These are phyloP conservation scores for Trapa incisa DNA, from an alignment of 345 rosid species.

Conservation along the genomic window DNA sequence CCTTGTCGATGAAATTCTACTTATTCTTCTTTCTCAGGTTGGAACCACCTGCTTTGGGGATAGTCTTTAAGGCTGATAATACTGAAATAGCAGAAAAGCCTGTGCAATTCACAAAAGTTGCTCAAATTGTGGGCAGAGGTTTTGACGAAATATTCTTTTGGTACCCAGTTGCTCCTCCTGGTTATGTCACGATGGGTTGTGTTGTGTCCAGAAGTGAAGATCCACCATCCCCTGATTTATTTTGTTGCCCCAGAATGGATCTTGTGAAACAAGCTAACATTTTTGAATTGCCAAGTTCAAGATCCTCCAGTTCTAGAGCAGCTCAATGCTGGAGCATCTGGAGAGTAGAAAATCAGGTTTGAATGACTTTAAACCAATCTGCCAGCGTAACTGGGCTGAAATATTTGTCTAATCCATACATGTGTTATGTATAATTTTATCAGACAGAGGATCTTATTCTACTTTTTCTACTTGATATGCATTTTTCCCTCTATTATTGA, in stretches of 20 bases:
- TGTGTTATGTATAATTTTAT: too few species aligned
- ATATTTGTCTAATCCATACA: too few species aligned
- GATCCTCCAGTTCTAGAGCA: slow-evolving; percentile 63
- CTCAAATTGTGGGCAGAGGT: slow-evolving; percentile 78
- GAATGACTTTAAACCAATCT: neutral
- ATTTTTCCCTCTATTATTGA: neutral
- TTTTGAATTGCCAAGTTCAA: slow-evolving; percentile 60
- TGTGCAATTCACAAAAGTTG: slow-evolving; percentile 73
- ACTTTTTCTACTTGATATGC: neutral
- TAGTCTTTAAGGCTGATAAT: slow-evolving; percentile 64
- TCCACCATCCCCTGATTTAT: slow-evolving; percentile 44
- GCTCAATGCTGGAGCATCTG: slow-evolving; percentile 94
- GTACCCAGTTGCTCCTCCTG: slow-evolving; percentile 96
- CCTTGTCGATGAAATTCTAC: neutral
- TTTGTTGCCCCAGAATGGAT: slow-evolving; percentile 95
- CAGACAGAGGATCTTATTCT: too few species aligned
- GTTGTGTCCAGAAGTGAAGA: slow-evolving; percentile 66
- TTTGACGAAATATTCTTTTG: slow-evolving; percentile 83
- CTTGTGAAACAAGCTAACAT: slow-evolving; percentile 77
- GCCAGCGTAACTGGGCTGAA: neutral
- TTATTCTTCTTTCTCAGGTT: slow-evolving; percentile 38
- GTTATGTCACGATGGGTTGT: slow-evolving; percentile 89
- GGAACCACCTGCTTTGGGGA: slow-evolving; percentile 86
- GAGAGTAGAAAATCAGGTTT: slow-evolving; percentile 99
- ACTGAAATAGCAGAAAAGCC: slow-evolving; percentile 81